A percentile compares a stretch with the other conserved stretches of the same genome.
Conservation (phyloP, 306 rosid species). For the Cicer arietinum region DNA sequence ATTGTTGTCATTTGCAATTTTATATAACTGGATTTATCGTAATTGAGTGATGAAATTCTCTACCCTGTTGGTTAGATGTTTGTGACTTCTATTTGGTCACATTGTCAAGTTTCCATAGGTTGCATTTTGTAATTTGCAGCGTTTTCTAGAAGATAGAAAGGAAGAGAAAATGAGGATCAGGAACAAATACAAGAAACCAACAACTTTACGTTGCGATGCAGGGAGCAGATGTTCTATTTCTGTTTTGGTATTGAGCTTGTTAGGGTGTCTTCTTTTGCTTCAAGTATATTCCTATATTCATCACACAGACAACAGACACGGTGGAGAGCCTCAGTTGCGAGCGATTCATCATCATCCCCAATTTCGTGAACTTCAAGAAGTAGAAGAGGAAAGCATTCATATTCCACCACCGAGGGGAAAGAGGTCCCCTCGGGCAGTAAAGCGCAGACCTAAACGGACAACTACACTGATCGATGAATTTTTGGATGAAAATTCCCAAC, state of each 20-base stretch:
- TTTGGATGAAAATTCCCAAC: constrained; percentile 91
- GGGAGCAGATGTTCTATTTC: constrained; percentile 73
- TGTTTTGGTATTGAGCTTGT: constrained; percentile 71
- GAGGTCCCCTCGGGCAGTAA: constrained; percentile 90
- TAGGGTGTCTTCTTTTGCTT: constrained; percentile 78
- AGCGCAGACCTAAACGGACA: constrained; percentile 75
- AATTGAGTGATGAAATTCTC: constrained; percentile 22
- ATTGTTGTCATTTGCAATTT: constrained; percentile 24
- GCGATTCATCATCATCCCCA: constrained; percentile 56
- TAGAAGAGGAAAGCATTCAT: constrained; percentile 79
- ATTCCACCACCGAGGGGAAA: constrained; percentile 94
- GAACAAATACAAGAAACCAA: constrained; percentile 86
- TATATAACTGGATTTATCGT: constrained; percentile 12
- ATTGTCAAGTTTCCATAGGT: constrained; percentile 66
- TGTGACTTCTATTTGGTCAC: constrained; percentile 52
- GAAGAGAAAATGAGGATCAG: constrained; percentile 83
- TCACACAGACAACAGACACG: constrained; percentile 48
- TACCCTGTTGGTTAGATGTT: constrained; percentile 16
- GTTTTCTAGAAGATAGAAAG: constrained; percentile 66
- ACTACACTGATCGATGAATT: constrained; percentile 89
- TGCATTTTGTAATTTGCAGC: constrained; percentile 75
- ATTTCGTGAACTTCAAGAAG: constrained; percentile 77
- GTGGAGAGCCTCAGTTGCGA: constrained; percentile 50
- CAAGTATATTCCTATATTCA: constrained; percentile 58
- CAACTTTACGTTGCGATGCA: constrained; percentile 73